Base-by-base conservation (phyloP, 2,329 filamentous ascomycete genomes). In the Thielaviopsis ethacetica region DNA sequence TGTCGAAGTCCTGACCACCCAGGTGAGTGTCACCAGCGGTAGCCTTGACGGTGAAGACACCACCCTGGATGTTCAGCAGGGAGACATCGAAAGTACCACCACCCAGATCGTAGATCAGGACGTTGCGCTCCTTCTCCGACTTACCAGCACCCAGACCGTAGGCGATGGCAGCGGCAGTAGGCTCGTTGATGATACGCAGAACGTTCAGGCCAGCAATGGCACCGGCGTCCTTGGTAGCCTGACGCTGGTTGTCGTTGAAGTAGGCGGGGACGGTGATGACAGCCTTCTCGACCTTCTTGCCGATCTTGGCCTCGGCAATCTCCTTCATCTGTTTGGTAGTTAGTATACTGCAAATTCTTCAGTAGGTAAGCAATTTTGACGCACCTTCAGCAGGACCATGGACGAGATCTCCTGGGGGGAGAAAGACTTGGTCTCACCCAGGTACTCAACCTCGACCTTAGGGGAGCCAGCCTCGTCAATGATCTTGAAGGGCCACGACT, bases 401-500 rank as follows among this genome's bases (percentile, higher is more conserved):
- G 86, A 84, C 65, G 84, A 88, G 67, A 90, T 75, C 71, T 90
- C 86, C 73, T 90, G 86, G 62, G 86, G 85, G 62, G 86, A 89
- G 76, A 90, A 89, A 64, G 76, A 79, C 77, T 85, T 89, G 66
- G 81, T 72, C 63, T 76, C 66, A 60, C 82, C 80, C 69, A 75
- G 70, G 65, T 88, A 83, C 60, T 86, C 73, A 67, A 91, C 86
- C 71, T 86, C 80, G 70, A 98, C 84, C 65, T 84, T 76, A 64
- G 93, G 93, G 79, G 96, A 95, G 71, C 84, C 90, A 73, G 86
- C 82, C 79, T 93, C 91, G 79, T 86, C 81, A 69, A 89, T 71
- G 62, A 98, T 87, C 77, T 88, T 89, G 86, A 91, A 98, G 69
- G 93, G 91, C 82, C 95, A 96, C 79, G 95, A 88, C 87, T 98